Evolutionary conservation across 1,284 basidiomycete genomes (phyloP), one percentile per base, ranked within the genome.

Genomic region (Trichosporon sp.): DNA sequence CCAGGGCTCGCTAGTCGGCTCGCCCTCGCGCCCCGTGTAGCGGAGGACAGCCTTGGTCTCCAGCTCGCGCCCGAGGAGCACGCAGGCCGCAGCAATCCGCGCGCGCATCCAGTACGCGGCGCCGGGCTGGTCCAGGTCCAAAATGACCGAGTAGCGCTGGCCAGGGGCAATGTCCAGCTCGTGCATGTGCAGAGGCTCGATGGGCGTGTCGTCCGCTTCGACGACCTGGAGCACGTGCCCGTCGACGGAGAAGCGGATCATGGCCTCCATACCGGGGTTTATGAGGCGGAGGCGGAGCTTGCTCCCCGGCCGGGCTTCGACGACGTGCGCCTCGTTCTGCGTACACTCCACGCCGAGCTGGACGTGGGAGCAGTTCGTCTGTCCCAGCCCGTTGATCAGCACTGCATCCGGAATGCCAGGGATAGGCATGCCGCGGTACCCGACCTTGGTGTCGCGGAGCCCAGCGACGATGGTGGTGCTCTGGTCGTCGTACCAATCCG

Each of bases 61-160:
- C 4, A 59, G 32, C 21, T 59, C 26, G 26, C 26, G 21, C 4
- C 56, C 56, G 2, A 32, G 8, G 56, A 59, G 32, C 16, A 43
- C 35, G 19, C 56, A 64, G 14, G 14, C 43, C 14, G 65, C 72
- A 71, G 76, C 79, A 21, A 76, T 72, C 32, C 71, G 70, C 2
- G 78, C 75, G 12, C 83, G 76, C 10, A 84, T 71, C 75, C 76
- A 83, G 70, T 79, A 84, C 6, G 76, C 71, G 68, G 78, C 76
- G 10, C 80, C 80, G 4, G 56, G 70, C 0, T 32, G 38, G 32
- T 72, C 68, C 14, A 82, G 79, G 56, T 79, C 72, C 38, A 84
- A 59, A 32, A 83, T 69, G 38, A 77, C 74, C 6, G 78, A 80
- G 66, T 78, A 78, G 68, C 83, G 78, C 71, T 83, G 78, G 0